These are phyloP conservation scores for Simplicillium sp. DNA, from an alignment of 2,329 filamentous ascomycete genomes.

Conservation along the genomic window DNA sequence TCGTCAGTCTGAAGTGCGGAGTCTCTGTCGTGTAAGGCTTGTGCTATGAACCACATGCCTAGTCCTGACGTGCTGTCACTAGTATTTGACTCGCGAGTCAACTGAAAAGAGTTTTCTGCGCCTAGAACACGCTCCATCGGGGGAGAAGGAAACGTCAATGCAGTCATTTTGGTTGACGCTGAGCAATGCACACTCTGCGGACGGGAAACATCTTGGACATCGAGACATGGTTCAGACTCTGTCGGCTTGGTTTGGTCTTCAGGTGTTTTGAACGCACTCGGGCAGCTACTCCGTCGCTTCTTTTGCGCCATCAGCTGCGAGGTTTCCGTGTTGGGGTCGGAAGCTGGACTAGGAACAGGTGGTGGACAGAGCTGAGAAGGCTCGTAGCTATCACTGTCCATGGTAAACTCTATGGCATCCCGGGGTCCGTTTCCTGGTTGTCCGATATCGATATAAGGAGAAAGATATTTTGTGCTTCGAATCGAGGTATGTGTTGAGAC, in stretches of 20 bases:
- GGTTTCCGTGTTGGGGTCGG: neutral
- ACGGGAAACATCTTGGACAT: neutral
- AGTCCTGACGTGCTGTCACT: too few species aligned
- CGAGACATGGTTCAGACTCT: neutral
- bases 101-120: constrained; percentile 4
- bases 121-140: constrained; percentile 1
- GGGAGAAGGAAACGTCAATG: neutral
- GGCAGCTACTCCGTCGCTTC: constrained; percentile 5
- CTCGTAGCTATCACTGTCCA: constrained; percentile 9
- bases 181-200: constrained; percentile 3
- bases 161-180: constrained; percentile 1
- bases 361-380: neutral
- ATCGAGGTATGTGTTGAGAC: constrained; percentile 17
- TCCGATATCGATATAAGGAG: constrained; percentile 16
- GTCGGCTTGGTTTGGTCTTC: neutral
- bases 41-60: neutral
- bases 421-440: constrained; percentile 30
- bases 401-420: constrained; percentile 38
- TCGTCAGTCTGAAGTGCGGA: too few species aligned
- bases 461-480: constrained; percentile 14
- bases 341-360: constrained; percentile 9
- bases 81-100: neutral
- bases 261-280: neutral
- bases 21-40: neutral
- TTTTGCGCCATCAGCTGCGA: constrained; percentile 4